phyloP scores from a whole-genome alignment of 805 yeast species.

The Wickerhamiella galacta region DNA sequence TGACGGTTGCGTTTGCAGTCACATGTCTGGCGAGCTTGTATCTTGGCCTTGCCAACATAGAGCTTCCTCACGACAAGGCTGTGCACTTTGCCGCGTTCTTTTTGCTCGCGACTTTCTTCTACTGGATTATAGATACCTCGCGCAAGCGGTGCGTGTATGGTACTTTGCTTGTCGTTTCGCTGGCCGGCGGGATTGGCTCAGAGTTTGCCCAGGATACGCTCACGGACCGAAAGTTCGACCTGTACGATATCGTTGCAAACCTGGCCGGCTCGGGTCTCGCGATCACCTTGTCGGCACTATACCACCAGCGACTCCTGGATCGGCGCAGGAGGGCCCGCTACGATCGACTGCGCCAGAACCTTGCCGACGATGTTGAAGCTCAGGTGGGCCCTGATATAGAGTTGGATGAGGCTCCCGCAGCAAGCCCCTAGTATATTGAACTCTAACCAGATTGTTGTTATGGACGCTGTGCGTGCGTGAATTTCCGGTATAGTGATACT shows the following conservation, averaged over 20 bases:
- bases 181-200: conserved; percentile 25
- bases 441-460: background rate
- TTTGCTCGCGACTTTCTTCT: conserved; percentile 22
- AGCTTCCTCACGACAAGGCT: conserved; percentile 26
- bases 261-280: conserved; percentile 22
- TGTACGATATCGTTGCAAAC: conserved; percentile 24
- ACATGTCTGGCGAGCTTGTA: conserved; percentile 10
- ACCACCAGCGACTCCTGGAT: conserved; percentile 22
- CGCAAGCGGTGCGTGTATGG: conserved; percentile 23
- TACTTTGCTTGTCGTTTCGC: conserved; percentile 21
- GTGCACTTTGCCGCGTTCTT: conserved; percentile 25
- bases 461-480: no score
- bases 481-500: no score
- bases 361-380: conserved; percentile 9
- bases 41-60: conserved; percentile 17
- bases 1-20: conserved; percentile 13
- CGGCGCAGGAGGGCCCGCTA: conserved; percentile 20
- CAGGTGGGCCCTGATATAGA: conserved; percentile 9
- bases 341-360: conserved; percentile 15
- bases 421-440: conserved; percentile 8
- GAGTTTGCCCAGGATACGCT: conserved; percentile 24
- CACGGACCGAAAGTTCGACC: conserved; percentile 23
- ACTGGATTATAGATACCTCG: conserved; percentile 27
- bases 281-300: conserved; percentile 18
- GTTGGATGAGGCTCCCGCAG: conserved; percentile 14